phyloP scores from a whole-genome alignment of 352 stramenopile species.

The Phytophthora fragariaefolia region DNA sequence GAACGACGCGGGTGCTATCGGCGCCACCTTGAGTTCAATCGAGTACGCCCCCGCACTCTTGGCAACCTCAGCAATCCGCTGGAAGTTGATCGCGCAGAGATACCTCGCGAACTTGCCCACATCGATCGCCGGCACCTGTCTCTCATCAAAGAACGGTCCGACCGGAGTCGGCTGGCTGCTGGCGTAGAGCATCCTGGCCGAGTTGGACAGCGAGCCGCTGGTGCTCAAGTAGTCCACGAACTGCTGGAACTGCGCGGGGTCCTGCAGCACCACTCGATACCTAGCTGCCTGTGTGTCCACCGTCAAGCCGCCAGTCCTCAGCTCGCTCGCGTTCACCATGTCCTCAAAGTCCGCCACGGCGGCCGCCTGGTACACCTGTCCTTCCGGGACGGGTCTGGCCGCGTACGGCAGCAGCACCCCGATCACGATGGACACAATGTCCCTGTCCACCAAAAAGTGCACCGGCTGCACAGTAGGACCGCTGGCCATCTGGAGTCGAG shows the following conservation, averaged over 20 bases:
- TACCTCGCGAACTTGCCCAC: slow-evolving; percentile 32
- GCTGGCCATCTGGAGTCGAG: background rate
- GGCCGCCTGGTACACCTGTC: slow-evolving; percentile 22
- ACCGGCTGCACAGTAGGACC: slow-evolving; percentile 4
- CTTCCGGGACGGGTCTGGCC: background rate
- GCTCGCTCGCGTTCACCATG: slow-evolving; percentile 23
- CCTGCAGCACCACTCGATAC: slow-evolving; percentile 23
- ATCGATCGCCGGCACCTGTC: slow-evolving; percentile 2
- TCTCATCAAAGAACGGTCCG: slow-evolving; percentile 17
- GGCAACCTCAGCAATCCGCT: slow-evolving; percentile 27
- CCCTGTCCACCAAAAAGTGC: slow-evolving; percentile 34
- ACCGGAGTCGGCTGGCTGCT: background rate
- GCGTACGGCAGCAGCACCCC: slow-evolving; percentile 29
- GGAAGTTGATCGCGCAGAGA: slow-evolving; percentile 38
- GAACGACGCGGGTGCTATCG: slow-evolving; percentile 22
- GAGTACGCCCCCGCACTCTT: slow-evolving; percentile 19
- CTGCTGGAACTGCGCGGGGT: slow-evolving; percentile 30
- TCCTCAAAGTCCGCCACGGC: slow-evolving; percentile 35
- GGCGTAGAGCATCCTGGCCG: slow-evolving; percentile 25
- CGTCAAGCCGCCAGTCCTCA: background rate
- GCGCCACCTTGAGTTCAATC: slow-evolving; percentile 29
- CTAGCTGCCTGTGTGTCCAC: slow-evolving; percentile 13
- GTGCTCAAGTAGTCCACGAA: slow-evolving; percentile 35
- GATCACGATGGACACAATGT: slow-evolving; percentile 34
- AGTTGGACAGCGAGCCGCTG: slow-evolving; percentile 24